Conservation (phyloP, 768 basidiomycete species). For the Leccinum disarticulatum region DNA sequence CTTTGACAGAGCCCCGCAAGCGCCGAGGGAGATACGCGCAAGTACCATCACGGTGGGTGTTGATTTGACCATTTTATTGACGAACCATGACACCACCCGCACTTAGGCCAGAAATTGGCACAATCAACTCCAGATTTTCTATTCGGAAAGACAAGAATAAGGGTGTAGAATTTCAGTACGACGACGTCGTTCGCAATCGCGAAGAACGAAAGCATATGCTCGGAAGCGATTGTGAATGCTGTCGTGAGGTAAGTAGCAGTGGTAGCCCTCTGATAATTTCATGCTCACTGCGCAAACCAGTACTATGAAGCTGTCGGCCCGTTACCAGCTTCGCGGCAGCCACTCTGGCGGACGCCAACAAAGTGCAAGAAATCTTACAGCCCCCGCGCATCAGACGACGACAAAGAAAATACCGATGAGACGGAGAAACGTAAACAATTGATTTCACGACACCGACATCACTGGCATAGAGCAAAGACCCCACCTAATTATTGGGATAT, state of each 20-base stretch:
- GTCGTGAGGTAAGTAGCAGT: constrained; percentile 57
- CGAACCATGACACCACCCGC: neutral
- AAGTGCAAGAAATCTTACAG: constrained; percentile 22
- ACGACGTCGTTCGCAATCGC: constrained; percentile 72
- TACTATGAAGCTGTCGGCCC: constrained; percentile 80
- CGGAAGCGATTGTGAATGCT: constrained; percentile 81
- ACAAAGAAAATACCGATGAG: constrained; percentile 35
- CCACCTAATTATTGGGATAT: constrained; percentile 91
- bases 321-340: constrained; percentile 66
- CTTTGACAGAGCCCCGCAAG: constrained; percentile 39
- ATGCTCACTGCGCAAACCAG: constrained; percentile 36
- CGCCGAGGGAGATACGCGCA: constrained; percentile 61
- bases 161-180: constrained; percentile 66
- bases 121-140: constrained; percentile 64
- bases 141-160: constrained; percentile 67
- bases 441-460: constrained; percentile 70
- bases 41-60: constrained; percentile 30
- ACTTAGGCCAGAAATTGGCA: constrained; percentile 32
- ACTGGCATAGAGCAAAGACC: constrained; percentile 69
- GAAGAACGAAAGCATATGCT: constrained; percentile 64
- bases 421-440: constrained; percentile 59
- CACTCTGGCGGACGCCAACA: constrained; percentile 73
- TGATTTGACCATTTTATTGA: neutral
- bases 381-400: constrained; percentile 3
- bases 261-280: neutral